Conservation (phyloP, 306 rosid genomes). For the Arachis hypogaea region DNA sequence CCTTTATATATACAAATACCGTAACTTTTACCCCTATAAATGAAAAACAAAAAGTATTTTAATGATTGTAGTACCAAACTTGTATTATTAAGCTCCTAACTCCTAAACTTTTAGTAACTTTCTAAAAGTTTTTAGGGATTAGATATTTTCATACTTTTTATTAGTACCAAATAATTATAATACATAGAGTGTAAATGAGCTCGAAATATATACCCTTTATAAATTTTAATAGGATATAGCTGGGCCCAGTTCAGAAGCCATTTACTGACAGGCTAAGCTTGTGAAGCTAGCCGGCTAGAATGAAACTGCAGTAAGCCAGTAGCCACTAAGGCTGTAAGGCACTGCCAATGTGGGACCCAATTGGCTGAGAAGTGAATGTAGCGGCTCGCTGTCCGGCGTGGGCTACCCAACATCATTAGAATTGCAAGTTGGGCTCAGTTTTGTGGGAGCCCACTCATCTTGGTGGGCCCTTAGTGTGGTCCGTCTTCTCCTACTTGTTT, state of each 20-base stretch:
- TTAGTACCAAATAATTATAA: neutral
- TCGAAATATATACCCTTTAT: neutral
- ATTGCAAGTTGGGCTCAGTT: constrained; percentile 45
- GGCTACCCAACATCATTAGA: constrained; percentile 66
- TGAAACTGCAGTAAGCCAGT: neutral
- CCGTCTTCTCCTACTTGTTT: neutral
- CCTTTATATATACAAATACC: neutral
- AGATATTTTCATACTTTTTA: neutral
- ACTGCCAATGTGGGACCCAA: constrained; percentile 58
- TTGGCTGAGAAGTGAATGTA: constrained; percentile 45
- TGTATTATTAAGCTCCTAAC: neutral
- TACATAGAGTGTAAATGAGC: neutral
- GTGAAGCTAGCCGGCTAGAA: constrained; percentile 29
- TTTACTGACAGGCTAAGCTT: constrained; percentile 29
- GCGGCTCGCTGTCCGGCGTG: constrained; percentile 75
- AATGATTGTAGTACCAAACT: constrained; percentile 9
- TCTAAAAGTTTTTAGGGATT: neutral
- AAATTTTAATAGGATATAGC: neutral
- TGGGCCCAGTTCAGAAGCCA: constrained; percentile 4
- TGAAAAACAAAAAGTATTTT: neutral
- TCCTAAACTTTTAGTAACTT: neutral
- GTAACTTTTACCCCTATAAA: neutral
- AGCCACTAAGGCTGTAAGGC: neutral
- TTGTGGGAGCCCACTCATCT: constrained; percentile 17
- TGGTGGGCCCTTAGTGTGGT: constrained; percentile 24